phyloP scores from a whole-genome alignment of 2,329 filamentous ascomycete species.

The Aspergillus brunneoviolaceus region DNA sequence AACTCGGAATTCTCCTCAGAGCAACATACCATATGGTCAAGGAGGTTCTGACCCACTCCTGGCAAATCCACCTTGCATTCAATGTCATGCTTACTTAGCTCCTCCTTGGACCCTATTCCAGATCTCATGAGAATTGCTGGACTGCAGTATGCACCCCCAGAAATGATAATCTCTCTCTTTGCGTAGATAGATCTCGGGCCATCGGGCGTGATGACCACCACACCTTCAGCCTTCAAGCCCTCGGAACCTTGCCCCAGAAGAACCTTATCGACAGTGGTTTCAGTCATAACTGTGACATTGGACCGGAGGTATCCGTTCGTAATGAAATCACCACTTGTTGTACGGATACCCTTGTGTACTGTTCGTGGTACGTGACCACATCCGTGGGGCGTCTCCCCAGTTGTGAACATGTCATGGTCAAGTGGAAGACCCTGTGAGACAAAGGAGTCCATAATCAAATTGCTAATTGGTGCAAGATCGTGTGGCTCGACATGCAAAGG shows the following conservation, averaged over 20 bases:
- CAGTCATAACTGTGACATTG: slow-evolving; percentile 52
- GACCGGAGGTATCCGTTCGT: slow-evolving; percentile 42
- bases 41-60: slow-evolving; percentile 55
- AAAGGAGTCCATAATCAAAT: slow-evolving; percentile 56
- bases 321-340: slow-evolving; percentile 56
- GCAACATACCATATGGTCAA: slow-evolving; percentile 51
- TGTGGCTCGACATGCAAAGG: slow-evolving; percentile 58
- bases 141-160: slow-evolving; percentile 52
- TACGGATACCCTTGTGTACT: slow-evolving; percentile 53
- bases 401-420: slow-evolving; percentile 61
- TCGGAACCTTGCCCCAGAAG: slow-evolving; percentile 42
- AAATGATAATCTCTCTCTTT: slow-evolving; percentile 49
- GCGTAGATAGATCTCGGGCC: slow-evolving; percentile 44
- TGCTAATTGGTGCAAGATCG: slow-evolving; percentile 59
- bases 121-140: slow-evolving; percentile 56
- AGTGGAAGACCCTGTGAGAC: slow-evolving; percentile 55
- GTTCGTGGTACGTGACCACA: slow-evolving; percentile 58
- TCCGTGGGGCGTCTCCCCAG: slow-evolving; percentile 53
- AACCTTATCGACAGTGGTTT: slow-evolving; percentile 55
- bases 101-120: slow-evolving; percentile 51
- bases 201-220: slow-evolving; percentile 21
- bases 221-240: slow-evolving; percentile 45
- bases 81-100: slow-evolving; percentile 47
- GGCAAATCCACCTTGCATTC: slow-evolving; percentile 46
- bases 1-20: not conserved